Base-by-base conservation (phyloP, 352 stramenopile species). In the Globisporangium spiculum region DNA sequence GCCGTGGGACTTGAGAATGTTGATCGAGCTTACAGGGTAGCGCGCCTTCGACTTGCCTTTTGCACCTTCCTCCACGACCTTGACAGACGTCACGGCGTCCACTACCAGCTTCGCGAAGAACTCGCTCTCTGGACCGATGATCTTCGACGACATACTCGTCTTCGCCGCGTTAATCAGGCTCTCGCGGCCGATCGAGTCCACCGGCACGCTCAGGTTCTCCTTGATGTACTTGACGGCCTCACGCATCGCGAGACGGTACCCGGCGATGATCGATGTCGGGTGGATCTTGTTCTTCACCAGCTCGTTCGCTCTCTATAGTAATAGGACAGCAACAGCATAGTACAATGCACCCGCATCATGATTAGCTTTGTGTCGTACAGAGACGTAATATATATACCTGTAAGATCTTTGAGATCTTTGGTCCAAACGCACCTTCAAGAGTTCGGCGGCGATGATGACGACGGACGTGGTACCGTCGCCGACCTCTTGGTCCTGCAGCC, bases 61-160 rank as follows among this genome's bases (percentile, higher is more conserved):
- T 27, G 78, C 81, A 18, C 80, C 82, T 67, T 92, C 88, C 68
- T 94, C 81, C 60, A 97, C 95, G 54, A 97, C 97, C 70, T 97
- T 97, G 44, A 99, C 96, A 14, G 92, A 97, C 44, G 97, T 95
- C 36, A 99, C 97, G 30, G 97, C 98, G 70, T 99, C 92, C 5
- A 99, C 98, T 8, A 98, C 97, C 55, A 99, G 76, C 72, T 98
- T 93, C 7, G 97, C 91, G 76, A 99, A 99, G 76, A 99, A 99
- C 3, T 97, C 91, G 64, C 86, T 95, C 80, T 99, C 96, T 0
- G 97, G 96, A 10, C 97, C 97, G 41, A 99, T 89, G 73, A 99
- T 99, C 90, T 99, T 99, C 68, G 91, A 99, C 70, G 92, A 98
- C 97, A 99, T 99, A 66, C 93, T 98, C 2, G 98, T 99, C 79